phyloP scores from a whole-genome alignment of 1,139 yeast genomes.

The Candida sanyaensis region DNA sequence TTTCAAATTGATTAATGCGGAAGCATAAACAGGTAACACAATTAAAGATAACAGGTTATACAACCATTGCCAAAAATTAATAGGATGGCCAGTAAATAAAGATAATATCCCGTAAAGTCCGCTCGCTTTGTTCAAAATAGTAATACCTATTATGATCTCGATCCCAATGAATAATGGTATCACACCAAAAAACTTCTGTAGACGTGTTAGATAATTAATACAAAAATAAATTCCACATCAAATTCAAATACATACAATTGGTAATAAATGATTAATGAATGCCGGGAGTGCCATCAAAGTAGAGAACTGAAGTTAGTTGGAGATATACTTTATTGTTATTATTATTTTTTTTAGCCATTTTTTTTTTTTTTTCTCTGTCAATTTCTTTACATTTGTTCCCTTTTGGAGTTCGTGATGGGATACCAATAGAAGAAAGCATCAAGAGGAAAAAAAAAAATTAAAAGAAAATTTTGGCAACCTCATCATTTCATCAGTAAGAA shows the following conservation, averaged over 20 bases:
- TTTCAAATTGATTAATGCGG: conserved; percentile 53
- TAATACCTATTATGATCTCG: conserved; percentile 75
- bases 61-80: conserved; percentile 81
- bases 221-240: neutral
- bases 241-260: conserved; percentile 25
- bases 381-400: too few species aligned
- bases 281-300: conserved; percentile 16
- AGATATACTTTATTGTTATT: neutral
- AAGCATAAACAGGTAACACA: conserved; percentile 65
- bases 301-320: neutral
- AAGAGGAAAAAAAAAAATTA: neutral
- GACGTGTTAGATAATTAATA: neutral
- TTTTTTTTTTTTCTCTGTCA: neutral
- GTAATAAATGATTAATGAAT: conserved; percentile 20
- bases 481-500: neutral
- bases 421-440: neutral
- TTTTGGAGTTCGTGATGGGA: neutral
- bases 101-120: conserved; percentile 89
- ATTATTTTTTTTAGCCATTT: neutral
- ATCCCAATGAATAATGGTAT: conserved; percentile 87
- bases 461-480: conserved; percentile 4
- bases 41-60: conserved; percentile 68
- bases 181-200: conserved; percentile 54
- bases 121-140: conserved; percentile 84
- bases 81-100: conserved; percentile 85